Percentiles rank a stretch among this genome's conserved stretches.
phyloP scores from a whole-genome alignment of 2,329 filamentous ascomycete genomes.

The Ophiocordyceps australis region DNA sequence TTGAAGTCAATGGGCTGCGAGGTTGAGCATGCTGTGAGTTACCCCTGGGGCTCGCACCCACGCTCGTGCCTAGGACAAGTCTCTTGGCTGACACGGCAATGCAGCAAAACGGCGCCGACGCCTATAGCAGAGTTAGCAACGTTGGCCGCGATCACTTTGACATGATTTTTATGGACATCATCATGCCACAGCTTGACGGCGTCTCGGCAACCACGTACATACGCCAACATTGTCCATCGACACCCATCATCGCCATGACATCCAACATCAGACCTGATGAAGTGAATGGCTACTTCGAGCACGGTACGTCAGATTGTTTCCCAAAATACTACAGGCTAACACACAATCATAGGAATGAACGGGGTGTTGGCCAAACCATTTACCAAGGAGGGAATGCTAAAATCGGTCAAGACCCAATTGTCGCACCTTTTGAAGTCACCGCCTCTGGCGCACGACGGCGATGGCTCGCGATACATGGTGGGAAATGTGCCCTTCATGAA shows the following conservation, averaged over 20 bases:
- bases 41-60: no score
- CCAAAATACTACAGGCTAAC: no score
- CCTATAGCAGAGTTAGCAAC: constrained; percentile 62
- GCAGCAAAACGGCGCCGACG: constrained; percentile 62
- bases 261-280: constrained; percentile 95
- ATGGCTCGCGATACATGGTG: constrained; percentile 13
- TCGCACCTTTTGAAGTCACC: constrained; percentile 62
- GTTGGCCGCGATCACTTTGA: constrained; percentile 32
- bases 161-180: constrained; percentile 78
- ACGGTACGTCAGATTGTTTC: constrained; percentile 73
- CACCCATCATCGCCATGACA: constrained; percentile 95
- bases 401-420: constrained; percentile 77
- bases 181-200: constrained; percentile 92
- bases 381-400: constrained; percentile 69
- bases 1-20: constrained; percentile 45
- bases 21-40: constrained; percentile 47
- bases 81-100: no score
- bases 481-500: constrained; percentile 15
- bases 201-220: constrained; percentile 91
- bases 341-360: constrained; percentile 92
- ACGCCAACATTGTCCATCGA: constrained; percentile 62
- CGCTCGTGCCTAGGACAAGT: no score
- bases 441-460: constrained; percentile 21
- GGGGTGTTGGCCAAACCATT: constrained; percentile 95
- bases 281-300: constrained; percentile 91